A percentile compares a stretch with the other conserved stretches of the same genome.
These are phyloP conservation scores for Eucalyptus pauciflora DNA, from an alignment of 345 rosid species.

Conservation along the genomic window DNA sequence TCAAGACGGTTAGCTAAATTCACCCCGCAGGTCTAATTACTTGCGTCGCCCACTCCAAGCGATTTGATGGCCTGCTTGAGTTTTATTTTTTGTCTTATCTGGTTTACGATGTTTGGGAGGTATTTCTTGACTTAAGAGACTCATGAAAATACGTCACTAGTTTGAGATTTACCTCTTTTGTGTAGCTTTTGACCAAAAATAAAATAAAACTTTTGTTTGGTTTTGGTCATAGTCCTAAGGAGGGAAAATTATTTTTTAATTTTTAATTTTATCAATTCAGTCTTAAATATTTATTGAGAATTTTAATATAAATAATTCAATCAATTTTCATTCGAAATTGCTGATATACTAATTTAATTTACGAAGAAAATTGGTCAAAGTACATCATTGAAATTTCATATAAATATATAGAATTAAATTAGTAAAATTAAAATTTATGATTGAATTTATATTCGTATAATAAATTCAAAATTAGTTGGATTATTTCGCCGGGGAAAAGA, in stretches of 20 bases:
- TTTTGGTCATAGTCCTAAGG: neutral
- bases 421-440: neutral
- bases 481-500: neutral
- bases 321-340: fast-evolving
- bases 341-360: fast-evolving
- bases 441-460: fast-evolving
- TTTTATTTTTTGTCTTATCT: neutral
- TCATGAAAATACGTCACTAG: neutral
- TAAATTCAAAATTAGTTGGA: neutral
- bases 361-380: neutral
- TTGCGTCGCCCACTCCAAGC: neutral
- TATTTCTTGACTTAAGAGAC: neutral
- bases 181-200: neutral
- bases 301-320: neutral
- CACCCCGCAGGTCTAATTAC: neutral
- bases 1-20: neutral
- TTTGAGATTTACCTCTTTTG: neutral
- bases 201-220: neutral
- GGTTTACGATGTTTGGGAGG: neutral
- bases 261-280: neutral
- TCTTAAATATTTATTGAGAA: neutral
- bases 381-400: neutral
- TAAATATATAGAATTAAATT: neutral
- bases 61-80: neutral
- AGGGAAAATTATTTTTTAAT: neutral